Evolutionary conservation across 805 yeast genomes (phyloP), one percentile per base, ranked within the genome.

Genomic region (Clavispora carvajalis): DNA sequence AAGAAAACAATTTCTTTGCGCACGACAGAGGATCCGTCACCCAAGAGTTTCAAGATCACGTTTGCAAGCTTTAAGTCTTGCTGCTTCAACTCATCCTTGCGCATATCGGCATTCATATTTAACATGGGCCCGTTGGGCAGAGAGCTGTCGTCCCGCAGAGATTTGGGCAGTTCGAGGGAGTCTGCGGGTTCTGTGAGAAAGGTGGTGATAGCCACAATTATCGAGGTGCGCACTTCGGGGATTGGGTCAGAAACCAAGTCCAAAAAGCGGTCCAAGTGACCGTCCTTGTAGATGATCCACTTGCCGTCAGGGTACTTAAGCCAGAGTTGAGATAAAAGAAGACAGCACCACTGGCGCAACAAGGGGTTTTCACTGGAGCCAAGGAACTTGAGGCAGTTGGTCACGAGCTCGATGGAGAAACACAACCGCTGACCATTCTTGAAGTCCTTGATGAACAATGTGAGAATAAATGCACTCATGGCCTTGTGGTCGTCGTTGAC

Each of bases 221-320:
- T 77, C 0, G 97, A 86, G 0, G 96, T 84, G 41, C 98, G 71
- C 1, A 93, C 95, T 59, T 93, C 99, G 0, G 98, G 96, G 35
- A 91, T 88, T 0, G 97, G 96, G 57, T 93, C 98, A 46, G 76
- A 77, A 13, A 89, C 70, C 29, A 85, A 63, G 18, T 67, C 66
- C 23, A 80, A 58, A 22, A 91, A 53, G 48, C 74, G 73, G 17
- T 71, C 77, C 12, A 83, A 61, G 18, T 78, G 74, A 0, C 84
- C 84, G 41, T 80, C 82, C 48, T 81, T 77, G 49, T 78, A 73
- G 19, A 82, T 79, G 18, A 85, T 73, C 71, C 79, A 76, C 54
- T 84, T 82, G 10, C 90, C 89, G 40, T 87, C 89, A 0, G 83
- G 74, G 49, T 83, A 79, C 34, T 76, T 76, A 46, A 71, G 71